A percentile compares a stretch with the other conserved stretches of the same genome.
These are phyloP conservation scores for Boletus edulis DNA, from an alignment of 768 basidiomycete genomes.

Conservation along the genomic window DNA sequence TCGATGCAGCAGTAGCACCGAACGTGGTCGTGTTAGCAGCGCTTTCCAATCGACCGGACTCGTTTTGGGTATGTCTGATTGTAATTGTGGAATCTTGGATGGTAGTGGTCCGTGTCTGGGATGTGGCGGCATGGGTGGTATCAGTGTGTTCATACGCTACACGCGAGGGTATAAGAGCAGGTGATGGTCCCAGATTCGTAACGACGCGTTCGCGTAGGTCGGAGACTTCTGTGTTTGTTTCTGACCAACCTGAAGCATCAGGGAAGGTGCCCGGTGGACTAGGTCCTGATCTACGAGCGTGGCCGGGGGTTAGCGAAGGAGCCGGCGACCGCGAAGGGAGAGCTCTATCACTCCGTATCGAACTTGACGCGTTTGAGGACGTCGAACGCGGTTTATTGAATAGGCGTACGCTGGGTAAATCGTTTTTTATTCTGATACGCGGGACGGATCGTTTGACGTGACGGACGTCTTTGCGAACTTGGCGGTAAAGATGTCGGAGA, in stretches of 20 bases:
- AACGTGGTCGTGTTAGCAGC: not conserved
- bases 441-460: slow-evolving; percentile 31
- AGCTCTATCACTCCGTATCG: slow-evolving; percentile 32
- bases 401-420: slow-evolving; percentile 28
- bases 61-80: slow-evolving; percentile 11
- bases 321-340: slow-evolving; percentile 24
- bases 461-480: slow-evolving; percentile 35
- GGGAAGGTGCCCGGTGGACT: slow-evolving; percentile 31
- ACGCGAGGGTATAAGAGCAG: slow-evolving; percentile 26
- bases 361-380: slow-evolving; percentile 18
- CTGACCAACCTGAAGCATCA: slow-evolving; percentile 30
- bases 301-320: slow-evolving; percentile 15
- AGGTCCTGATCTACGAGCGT: slow-evolving; percentile 22
- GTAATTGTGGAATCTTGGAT: slow-evolving; percentile 9
- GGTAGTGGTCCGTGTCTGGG: slow-evolving; percentile 1
- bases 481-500: slow-evolving; percentile 35
- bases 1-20: not conserved
- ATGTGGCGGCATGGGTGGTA: slow-evolving; percentile 6
- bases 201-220: slow-evolving; percentile 13
- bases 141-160: slow-evolving; percentile 9
- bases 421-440: slow-evolving; percentile 31
- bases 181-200: slow-evolving; percentile 20
- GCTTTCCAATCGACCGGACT: slow-evolving; percentile 4
- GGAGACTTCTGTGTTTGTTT: slow-evolving; percentile 28
- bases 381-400: slow-evolving; percentile 19